Conservation (phyloP, 2,329 filamentous ascomycete genomes). For the Grosmannia huntii region DNA sequence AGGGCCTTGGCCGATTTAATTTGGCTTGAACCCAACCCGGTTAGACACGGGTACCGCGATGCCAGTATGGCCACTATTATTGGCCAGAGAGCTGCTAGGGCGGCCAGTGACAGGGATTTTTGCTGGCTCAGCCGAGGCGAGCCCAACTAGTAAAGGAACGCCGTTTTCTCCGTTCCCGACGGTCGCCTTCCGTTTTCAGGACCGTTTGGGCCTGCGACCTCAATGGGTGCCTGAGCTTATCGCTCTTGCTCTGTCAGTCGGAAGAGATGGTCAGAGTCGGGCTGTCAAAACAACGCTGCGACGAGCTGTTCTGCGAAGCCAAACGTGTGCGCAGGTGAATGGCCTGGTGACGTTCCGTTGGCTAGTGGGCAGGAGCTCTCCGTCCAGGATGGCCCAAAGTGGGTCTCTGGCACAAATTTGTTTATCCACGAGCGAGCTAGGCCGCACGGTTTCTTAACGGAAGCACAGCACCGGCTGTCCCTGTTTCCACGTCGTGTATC, state of each 20-base stretch:
- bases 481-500: constrained; percentile 5
- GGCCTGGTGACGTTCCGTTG: neutral
- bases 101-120: neutral
- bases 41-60: neutral
- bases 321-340: neutral
- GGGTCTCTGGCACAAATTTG: neutral
- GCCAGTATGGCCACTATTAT: neutral
- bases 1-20: neutral
- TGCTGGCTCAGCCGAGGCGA: neutral
- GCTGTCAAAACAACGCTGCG: neutral
- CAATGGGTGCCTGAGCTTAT: too few relatives aligned
- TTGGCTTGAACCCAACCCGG: neutral
- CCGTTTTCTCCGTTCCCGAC: neutral
- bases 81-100: neutral
- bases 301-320: neutral
- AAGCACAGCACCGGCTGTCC: neutral
- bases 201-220: neutral
- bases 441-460: neutral
- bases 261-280: neutral
- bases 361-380: neutral
- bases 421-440: neutral
- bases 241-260: neutral
- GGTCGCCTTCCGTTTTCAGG: neutral
- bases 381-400: neutral
- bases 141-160: neutral